phyloP scores from a whole-genome alignment of 1,284 basidiomycete species.

The Cryptococcus depauperatus region DNA sequence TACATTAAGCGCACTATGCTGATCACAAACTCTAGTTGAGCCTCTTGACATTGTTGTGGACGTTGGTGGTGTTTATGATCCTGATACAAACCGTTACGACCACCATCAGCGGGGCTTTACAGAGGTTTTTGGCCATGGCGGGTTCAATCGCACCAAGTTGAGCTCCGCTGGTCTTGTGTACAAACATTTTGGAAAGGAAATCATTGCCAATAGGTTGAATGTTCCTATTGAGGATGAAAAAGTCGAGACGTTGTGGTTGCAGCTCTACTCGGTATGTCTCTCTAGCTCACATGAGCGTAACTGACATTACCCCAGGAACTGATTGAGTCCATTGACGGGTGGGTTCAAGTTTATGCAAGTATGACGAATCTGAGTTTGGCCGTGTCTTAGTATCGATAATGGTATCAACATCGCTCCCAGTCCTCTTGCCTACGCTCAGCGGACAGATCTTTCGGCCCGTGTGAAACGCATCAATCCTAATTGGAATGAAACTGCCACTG shows the following conservation, averaged over 20 bases:
- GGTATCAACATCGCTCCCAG: constrained; percentile 66
- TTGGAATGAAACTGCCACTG: constrained; percentile 73
- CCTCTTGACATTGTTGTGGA: constrained; percentile 94
- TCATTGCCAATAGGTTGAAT: constrained; percentile 62
- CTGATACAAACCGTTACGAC: constrained; percentile 71
- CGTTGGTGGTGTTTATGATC: constrained; percentile 88
- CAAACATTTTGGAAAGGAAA: constrained; percentile 93
- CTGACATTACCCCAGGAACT: constrained; percentile 55
- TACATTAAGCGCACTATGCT: not conserved
- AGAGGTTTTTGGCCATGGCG: constrained; percentile 76
- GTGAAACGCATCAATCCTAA: constrained; percentile 74
- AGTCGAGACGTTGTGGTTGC: constrained; percentile 71
- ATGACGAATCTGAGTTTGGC: not conserved
- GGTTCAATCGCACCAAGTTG: constrained; percentile 62
- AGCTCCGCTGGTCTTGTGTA: constrained; percentile 90
- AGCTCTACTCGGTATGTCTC: constrained; percentile 65
- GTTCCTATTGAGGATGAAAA: constrained; percentile 54
- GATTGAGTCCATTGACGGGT: constrained; percentile 84
- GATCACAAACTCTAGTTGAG: constrained; percentile 51
- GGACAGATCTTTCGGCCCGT: constrained; percentile 74
- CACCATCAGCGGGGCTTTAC: constrained; percentile 94
- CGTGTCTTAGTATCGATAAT: constrained; percentile 63
- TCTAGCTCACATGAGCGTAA: not conserved
- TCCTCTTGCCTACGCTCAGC: constrained; percentile 58
- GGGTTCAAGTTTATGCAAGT: not conserved